phyloP scores from a whole-genome alignment of 192 early-diverging fungal species.

The Lunasporangiospora selenospora region DNA sequence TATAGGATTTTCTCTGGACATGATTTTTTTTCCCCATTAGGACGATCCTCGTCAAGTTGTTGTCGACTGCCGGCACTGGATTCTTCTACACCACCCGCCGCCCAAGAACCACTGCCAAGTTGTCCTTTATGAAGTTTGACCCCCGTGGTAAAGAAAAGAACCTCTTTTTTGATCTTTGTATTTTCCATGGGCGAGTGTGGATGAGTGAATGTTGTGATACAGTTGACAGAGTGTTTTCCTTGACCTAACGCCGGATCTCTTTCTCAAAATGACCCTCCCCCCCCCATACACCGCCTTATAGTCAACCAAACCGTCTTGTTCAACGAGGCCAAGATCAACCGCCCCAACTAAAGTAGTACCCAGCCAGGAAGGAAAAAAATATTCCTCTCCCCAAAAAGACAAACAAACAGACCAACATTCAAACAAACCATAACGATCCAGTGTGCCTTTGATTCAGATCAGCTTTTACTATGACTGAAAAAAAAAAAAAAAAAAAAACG shows the following conservation, averaged over 20 bases:
- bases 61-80: constrained; percentile 91
- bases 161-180: background rate
- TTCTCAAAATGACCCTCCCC: background rate
- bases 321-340: constrained; percentile 84
- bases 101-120: constrained; percentile 79
- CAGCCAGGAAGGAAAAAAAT: background rate
- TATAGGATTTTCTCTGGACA: background rate
- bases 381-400: background rate
- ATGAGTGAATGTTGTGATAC: background rate
- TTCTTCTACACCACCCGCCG: constrained; percentile 88
- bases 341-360: constrained; percentile 24
- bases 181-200: background rate
- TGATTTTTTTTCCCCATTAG: constrained; percentile 42
- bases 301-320: constrained; percentile 91
- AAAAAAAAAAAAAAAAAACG: background rate
- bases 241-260: background rate
- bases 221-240: background rate
- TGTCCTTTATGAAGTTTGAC: constrained; percentile 94
- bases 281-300: constrained; percentile 20
- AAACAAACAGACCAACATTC: no score
- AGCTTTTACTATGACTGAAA: background rate
- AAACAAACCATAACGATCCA: no score
- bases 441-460: no score
- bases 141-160: constrained; percentile 89
- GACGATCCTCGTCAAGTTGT: constrained; percentile 84